Evolutionary conservation across 192 early-diverging fungal genomes (phyloP).

Genomic region (Linnemannia zychae): DNA sequence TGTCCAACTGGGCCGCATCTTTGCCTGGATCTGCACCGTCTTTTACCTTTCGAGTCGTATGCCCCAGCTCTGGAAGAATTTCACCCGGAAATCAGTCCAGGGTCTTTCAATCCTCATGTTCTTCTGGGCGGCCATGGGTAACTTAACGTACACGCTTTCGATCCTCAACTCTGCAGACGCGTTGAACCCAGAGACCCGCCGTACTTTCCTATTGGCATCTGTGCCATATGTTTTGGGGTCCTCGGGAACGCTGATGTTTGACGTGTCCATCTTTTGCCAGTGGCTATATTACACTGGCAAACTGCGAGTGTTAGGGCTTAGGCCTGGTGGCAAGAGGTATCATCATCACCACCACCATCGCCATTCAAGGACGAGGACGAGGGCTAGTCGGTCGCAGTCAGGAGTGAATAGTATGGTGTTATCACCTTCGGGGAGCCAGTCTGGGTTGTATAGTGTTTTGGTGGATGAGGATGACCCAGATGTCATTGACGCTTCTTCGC

Average conservation of each 20-base stretch:
- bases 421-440: slow-evolving; percentile 40
- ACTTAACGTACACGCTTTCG: slow-evolving; percentile 71
- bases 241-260: slow-evolving; percentile 77
- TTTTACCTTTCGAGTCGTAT: slow-evolving; percentile 80
- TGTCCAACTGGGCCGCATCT: slow-evolving; percentile 65
- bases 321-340: background rate
- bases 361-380: slow-evolving; percentile 12
- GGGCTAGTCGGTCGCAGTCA: slow-evolving; percentile 21
- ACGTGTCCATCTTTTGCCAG: slow-evolving; percentile 75
- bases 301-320: slow-evolving; percentile 12
- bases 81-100: slow-evolving; percentile 69
- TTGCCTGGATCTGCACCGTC: slow-evolving; percentile 76
- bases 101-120: slow-evolving; percentile 85
- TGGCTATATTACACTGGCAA: slow-evolving; percentile 59
- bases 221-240: slow-evolving; percentile 77
- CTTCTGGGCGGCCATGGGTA: slow-evolving; percentile 77
- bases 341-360: slow-evolving; percentile 27
- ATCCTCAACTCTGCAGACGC: slow-evolving; percentile 58
- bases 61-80: slow-evolving; percentile 83
- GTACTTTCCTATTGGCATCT: slow-evolving; percentile 42
- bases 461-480: slow-evolving; percentile 37
- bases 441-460: slow-evolving; percentile 35
- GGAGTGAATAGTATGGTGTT: slow-evolving; percentile 43
- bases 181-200: slow-evolving; percentile 26
- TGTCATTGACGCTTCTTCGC: background rate